These are phyloP conservation scores for Triangularia setosa DNA, from an alignment of 2,329 filamentous ascomycete genomes.

Conservation along the genomic window DNA sequence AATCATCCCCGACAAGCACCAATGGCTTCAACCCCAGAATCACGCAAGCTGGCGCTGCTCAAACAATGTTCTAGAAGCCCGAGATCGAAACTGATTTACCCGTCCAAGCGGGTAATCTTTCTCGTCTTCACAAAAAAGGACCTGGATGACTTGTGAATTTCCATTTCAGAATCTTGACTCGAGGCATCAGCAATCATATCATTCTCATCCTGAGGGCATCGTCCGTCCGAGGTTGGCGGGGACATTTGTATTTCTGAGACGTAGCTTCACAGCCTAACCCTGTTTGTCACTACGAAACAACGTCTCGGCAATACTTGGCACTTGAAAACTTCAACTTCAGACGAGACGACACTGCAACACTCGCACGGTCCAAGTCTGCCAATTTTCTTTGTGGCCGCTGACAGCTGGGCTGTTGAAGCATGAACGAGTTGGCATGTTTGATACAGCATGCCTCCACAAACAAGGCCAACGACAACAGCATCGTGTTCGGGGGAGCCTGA, in stretches of 20 bases:
- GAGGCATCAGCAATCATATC: neutral
- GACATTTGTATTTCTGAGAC: slow-evolving; percentile 26
- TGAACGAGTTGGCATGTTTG: neutral
- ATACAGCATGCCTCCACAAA: neutral
- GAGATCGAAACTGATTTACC: slow-evolving; percentile 17
- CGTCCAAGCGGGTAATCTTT: slow-evolving; percentile 21
- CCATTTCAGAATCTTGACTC: neutral
- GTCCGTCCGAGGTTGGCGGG: neutral
- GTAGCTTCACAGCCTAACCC: slow-evolving; percentile 3
- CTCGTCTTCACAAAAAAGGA: neutral
- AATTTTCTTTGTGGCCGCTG: neutral
- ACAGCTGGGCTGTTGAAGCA: neutral
- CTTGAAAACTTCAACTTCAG: slow-evolving; percentile 3
- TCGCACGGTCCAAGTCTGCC: neutral
- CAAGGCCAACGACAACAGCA: neutral
- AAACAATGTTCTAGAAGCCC: slow-evolving; percentile 23
- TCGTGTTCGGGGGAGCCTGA: neutral
- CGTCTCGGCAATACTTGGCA: slow-evolving; percentile 19
- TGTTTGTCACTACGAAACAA: slow-evolving; percentile 11
- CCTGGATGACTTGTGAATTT: neutral
- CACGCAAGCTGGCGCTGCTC: slow-evolving; percentile 9
- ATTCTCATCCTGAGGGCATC: slow-evolving; percentile 8
- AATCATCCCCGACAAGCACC: slow-evolving; percentile 12
- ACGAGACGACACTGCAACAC: neutral
- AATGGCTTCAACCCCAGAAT: neutral